Percentiles rank a stretch among this genome's conserved stretches.
These are phyloP conservation scores for Populus simonii DNA, from an alignment of 345 rosid genomes.

Conservation along the genomic window DNA sequence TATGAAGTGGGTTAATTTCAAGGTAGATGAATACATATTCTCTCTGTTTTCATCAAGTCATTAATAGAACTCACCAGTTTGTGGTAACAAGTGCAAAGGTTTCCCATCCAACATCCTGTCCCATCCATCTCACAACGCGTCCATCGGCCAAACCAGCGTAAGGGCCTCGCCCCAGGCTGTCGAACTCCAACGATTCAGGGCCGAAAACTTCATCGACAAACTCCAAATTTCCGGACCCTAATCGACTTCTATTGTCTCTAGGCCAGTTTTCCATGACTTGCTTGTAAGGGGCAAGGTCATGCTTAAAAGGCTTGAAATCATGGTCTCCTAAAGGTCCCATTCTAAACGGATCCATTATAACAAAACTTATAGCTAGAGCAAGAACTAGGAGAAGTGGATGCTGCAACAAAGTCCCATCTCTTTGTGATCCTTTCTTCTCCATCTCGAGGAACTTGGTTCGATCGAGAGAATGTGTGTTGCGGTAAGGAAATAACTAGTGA, in stretches of 20 bases:
- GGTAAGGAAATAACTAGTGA: background rate
- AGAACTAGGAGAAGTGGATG: constrained; percentile 41
- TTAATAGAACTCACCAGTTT: constrained; percentile 52
- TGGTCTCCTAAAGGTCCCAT: constrained; percentile 73
- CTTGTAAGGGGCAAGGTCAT: constrained; percentile 83
- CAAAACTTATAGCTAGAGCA: constrained; percentile 52
- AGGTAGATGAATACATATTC: background rate
- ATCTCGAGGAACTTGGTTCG: background rate
- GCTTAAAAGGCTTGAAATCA: constrained; percentile 79
- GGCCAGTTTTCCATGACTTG: constrained; percentile 85
- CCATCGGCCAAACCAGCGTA: constrained; percentile 91
- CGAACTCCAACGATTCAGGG: constrained; percentile 93
- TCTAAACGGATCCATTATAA: constrained; percentile 63
- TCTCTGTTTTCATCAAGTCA: background rate
- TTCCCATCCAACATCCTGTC: constrained; percentile 76
- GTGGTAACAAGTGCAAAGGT: constrained; percentile 73
- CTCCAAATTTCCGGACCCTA: constrained; percentile 70
- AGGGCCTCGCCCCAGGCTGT: constrained; percentile 74
- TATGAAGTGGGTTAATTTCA: background rate
- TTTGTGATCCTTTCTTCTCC: constrained; percentile 16
- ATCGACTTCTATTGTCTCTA: constrained; percentile 58
- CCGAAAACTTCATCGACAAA: constrained; percentile 74
- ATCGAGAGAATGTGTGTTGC: background rate
- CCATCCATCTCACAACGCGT: constrained; percentile 95
- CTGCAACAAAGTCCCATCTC: constrained; percentile 11